Base-by-base conservation (phyloP, 805 yeast genomes). In the Starmerella bombi region DNA sequence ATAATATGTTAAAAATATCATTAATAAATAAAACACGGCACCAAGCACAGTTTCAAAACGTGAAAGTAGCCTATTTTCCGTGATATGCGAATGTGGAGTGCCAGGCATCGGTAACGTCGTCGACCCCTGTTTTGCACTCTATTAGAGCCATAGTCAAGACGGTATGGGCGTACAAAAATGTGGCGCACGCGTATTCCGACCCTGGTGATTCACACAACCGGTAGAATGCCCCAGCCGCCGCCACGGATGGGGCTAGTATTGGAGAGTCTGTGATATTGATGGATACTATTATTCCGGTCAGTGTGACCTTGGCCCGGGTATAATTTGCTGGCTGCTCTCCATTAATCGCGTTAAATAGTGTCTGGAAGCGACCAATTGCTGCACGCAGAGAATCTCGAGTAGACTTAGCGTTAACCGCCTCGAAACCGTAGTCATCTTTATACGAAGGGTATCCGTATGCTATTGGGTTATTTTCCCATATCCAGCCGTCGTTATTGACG, bases 261-360 rank as follows among this genome's bases (percentile, higher is more conserved):
- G 25, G 15, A 8, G 35, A 32, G 7, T 32, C 25, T n/a, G 16
- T 14, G 16, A 21, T 10, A n/a, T 21, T 32, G 8, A 34, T n/a
- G 14, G 38, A 32, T 5, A 39, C 17, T 5, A 39, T 17, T 3
- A 39, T 12, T 15, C 36, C 41, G 4, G 37, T 20, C 4, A 38
- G 19, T 15, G 36, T 29, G 18, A 37, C 25, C n/a, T 41, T 41
- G 17, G 45, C 45, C 12, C 40, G 38, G 16, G 45, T 41, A 7
- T 21, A 34, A 25, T 29, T 29, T 16, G 15, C 19, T 12, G 19
- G 19, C 16, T 18, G 15, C 5, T 8, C 8, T 12, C 40, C 40
- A 28, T 15, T 37, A 5, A 37, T 32, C n/a, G 35, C 40, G 9
- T 30, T 34, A 17, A 37, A 37, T 4, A 37, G 16, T 5, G 15